Evolutionary conservation across 148 eudicot species (phyloP).

Genomic region (Vaccinium macrocarpon): DNA sequence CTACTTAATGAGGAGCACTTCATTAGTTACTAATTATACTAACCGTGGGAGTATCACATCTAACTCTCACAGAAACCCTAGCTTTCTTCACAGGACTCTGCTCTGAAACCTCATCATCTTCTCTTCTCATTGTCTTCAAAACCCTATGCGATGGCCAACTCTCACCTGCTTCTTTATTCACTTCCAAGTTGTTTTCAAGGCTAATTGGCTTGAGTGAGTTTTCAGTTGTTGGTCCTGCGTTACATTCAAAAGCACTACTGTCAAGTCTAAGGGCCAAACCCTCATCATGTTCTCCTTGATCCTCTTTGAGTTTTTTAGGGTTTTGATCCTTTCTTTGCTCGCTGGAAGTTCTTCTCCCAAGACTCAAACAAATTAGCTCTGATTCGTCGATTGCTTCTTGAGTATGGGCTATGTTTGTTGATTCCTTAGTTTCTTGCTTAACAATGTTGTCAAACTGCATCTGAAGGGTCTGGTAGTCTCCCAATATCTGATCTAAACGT

Average conservation of each 20-base stretch:
- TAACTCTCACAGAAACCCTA: constrained; percentile 82
- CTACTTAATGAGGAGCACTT: background rate
- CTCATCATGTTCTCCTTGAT: constrained; percentile 20
- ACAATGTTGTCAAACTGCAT: constrained; percentile 42
- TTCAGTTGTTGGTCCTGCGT: background rate
- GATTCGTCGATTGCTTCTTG: constrained; percentile 26
- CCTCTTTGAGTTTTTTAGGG: constrained; percentile 12
- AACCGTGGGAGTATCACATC: constrained; percentile 91
- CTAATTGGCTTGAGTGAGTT: constrained; percentile 29
- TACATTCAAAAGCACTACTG: constrained; percentile 38
- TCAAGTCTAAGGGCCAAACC: constrained; percentile 57
- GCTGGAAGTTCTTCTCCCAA: constrained; percentile 50
- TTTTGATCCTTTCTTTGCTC: constrained; percentile 25
- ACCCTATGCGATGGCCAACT: constrained; percentile 32
- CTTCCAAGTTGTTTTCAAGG: constrained; percentile 43
- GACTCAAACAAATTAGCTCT: constrained; percentile 61
- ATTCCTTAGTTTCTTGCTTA: constrained; percentile 30
- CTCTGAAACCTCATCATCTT: constrained; percentile 55
- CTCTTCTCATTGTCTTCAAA: constrained; percentile 34
- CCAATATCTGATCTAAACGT: constrained; percentile 46
- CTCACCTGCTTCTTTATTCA: constrained; percentile 36
- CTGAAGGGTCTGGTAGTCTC: constrained; percentile 64
- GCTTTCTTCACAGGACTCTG: constrained; percentile 77
- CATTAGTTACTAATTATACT: constrained; percentile 16
- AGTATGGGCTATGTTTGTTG: constrained; percentile 8